phyloP scores from a whole-genome alignment of 2,329 filamentous ascomycete species.

The Rutstroemia sp. region DNA sequence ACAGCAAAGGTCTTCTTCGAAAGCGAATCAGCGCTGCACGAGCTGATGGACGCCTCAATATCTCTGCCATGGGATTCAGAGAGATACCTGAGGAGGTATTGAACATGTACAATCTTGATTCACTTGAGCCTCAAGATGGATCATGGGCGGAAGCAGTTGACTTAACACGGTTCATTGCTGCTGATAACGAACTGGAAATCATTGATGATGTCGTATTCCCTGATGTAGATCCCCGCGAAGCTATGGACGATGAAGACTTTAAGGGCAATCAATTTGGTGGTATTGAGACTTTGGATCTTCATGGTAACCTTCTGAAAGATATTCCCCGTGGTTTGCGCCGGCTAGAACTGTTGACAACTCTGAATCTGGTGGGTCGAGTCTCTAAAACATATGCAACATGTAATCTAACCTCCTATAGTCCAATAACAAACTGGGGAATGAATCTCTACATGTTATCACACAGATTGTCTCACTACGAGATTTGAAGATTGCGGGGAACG shows the following conservation, averaged over 20 bases:
- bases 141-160: conserved; percentile 92
- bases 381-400: neutral
- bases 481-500: conserved; percentile 73
- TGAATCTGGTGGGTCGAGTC: conserved; percentile 63
- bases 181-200: conserved; percentile 78
- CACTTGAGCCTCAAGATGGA: conserved; percentile 52
- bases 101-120: conserved; percentile 81
- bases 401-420: conserved; percentile 44
- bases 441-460: conserved; percentile 63
- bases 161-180: conserved; percentile 72
- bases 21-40: conserved; percentile 68
- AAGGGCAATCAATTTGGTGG: conserved; percentile 73
- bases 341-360: conserved; percentile 64
- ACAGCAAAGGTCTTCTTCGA: conserved; percentile 58
- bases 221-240: conserved; percentile 51
- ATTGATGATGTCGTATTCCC: conserved; percentile 74
- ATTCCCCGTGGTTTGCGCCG: conserved; percentile 71
- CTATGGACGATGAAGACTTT: conserved; percentile 54
- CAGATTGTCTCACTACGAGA: conserved; percentile 69
- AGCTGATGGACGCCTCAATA: conserved; percentile 75
- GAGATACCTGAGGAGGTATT: conserved; percentile 76
- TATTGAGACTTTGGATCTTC: conserved; percentile 74
- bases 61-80: conserved; percentile 74
- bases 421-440: conserved; percentile 71
- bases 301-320: conserved; percentile 69